A percentile compares a stretch with the other conserved stretches of the same genome.
Conservation (phyloP, 805 yeast genomes). For the Kluyveromyces nonfermentans region DNA sequence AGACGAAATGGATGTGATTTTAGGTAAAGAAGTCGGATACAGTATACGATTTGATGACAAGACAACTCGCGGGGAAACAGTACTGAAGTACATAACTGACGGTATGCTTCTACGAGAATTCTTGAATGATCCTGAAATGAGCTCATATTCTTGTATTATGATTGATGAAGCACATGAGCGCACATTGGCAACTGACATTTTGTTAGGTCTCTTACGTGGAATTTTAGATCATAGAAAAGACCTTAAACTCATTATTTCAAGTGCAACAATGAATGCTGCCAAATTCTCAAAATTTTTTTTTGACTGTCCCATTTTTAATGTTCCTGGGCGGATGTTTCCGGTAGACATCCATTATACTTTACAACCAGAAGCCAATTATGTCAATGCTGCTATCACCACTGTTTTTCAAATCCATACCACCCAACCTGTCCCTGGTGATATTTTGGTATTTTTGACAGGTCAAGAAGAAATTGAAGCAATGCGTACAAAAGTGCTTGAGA, state of each 20-base stretch:
- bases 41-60: constrained; percentile 79
- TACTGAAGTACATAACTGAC: constrained; percentile 86
- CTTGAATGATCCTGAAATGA: constrained; percentile 60
- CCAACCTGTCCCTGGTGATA: constrained; percentile 63
- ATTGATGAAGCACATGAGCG: constrained; percentile 97
- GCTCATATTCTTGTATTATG: constrained; percentile 71
- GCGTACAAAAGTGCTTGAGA: constrained; percentile 63
- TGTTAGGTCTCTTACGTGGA: constrained; percentile 73
- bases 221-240: constrained; percentile 54
- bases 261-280: constrained; percentile 90
- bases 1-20: constrained; percentile 67
- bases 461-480: constrained; percentile 90
- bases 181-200: constrained; percentile 80
- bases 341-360: constrained; percentile 77
- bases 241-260: constrained; percentile 69
- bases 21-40: constrained; percentile 90
- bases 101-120: constrained; percentile 90
- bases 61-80: constrained; percentile 48
- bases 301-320: constrained; percentile 75
- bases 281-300: constrained; percentile 76
- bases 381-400: constrained; percentile 82
- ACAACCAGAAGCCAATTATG: constrained; percentile 83
- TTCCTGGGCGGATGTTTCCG: constrained; percentile 92
- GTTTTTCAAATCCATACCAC: constrained; percentile 74
- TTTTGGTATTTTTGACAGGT: constrained; percentile 85